phyloP scores from a whole-genome alignment of 2,329 filamentous ascomycete genomes.

The Xylaria sp. region DNA sequence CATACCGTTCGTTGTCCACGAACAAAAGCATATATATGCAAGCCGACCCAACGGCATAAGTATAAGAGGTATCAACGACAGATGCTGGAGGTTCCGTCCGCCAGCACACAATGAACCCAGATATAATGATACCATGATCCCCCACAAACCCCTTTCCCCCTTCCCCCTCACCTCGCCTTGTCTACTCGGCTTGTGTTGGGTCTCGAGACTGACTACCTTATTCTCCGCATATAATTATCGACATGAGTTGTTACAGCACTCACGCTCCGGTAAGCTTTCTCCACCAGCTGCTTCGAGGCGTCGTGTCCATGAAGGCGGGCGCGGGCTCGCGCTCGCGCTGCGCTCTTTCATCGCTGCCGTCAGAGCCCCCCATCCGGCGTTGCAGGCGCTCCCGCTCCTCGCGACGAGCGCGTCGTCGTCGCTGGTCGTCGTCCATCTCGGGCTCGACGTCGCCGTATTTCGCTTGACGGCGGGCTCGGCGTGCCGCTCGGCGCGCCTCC shows the following conservation, averaged over 20 bases:
- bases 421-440: constrained; percentile 49
- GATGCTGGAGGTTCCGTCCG: no score
- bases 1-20: no score
- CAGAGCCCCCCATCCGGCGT: constrained; percentile 38
- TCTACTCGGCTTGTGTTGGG: neutral
- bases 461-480: constrained; percentile 48
- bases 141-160: neutral
- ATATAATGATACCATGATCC: neutral
- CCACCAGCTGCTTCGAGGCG: constrained; percentile 63
- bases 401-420: constrained; percentile 47
- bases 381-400: constrained; percentile 46
- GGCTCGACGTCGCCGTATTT: constrained; percentile 46
- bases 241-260: neutral
- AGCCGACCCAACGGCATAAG: neutral
- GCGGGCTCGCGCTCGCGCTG: constrained; percentile 29
- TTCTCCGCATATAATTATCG: no score
- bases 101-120: neutral
- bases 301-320: constrained; percentile 46
- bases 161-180: neutral
- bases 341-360: constrained; percentile 41
- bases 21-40: neutral
- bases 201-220: neutral
- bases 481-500: constrained; percentile 52
- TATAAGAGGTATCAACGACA: neutral
- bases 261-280: constrained; percentile 52